These are phyloP conservation scores for Sordariomycetes sp. DNA, from an alignment of 2,329 filamentous ascomycete genomes.

Conservation along the genomic window DNA sequence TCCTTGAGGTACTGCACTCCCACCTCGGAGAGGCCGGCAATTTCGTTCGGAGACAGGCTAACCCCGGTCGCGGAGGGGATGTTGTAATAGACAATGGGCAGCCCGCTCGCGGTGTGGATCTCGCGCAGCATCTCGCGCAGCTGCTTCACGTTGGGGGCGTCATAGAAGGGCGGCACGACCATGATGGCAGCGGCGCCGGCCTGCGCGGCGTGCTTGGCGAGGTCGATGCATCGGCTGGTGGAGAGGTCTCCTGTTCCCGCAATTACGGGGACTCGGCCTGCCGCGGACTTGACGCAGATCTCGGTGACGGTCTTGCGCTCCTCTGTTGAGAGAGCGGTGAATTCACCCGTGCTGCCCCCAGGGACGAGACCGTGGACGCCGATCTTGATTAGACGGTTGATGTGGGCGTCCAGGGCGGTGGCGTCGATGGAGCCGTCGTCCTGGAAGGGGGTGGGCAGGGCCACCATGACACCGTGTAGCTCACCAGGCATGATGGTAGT, in stretches of 20 bases:
- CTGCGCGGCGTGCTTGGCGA: conserved; percentile 67
- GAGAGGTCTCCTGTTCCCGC: conserved; percentile 32
- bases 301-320: conserved; percentile 34
- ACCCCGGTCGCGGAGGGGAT: conserved; percentile 35
- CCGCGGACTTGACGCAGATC: conserved; percentile 18
- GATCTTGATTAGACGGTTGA: conserved; percentile 29
- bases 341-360: conserved; percentile 35
- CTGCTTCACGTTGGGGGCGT: conserved; percentile 23
- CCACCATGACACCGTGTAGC: conserved; percentile 32
- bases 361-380: conserved; percentile 39
- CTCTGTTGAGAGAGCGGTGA: conserved; percentile 28
- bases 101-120: conserved; percentile 23
- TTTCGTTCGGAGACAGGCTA: conserved; percentile 25
- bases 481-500: conserved; percentile 7
- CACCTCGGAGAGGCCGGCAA: conserved; percentile 29
- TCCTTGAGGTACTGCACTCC: conserved; percentile 41
- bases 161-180: conserved; percentile 39
- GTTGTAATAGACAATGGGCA: conserved; percentile 40
- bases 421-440: conserved; percentile 29
- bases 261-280: conserved; percentile 27
- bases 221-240: conserved; percentile 43
- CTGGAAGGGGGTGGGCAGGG: conserved; percentile 35
- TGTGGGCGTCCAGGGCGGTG: conserved; percentile 26
- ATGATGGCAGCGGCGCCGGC: conserved; percentile 61
- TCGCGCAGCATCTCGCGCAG: conserved; percentile 24